Evolutionary conservation across 768 basidiomycete genomes (phyloP), one percentile per base, ranked within the genome.

Genomic region (Lactifluus echinatus): DNA sequence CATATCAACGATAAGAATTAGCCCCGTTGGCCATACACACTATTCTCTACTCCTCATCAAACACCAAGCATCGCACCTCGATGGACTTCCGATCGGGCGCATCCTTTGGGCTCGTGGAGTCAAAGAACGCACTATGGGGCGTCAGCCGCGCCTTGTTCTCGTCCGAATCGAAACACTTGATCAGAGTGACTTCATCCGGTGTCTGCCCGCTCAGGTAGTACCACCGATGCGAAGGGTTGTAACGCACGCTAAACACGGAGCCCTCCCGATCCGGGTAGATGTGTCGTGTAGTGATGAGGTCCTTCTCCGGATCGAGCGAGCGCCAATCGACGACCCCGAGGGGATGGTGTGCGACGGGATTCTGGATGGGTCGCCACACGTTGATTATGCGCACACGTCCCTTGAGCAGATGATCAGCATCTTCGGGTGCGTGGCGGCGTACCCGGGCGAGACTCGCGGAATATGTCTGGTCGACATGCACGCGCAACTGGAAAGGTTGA

Each of bases 381-480:
- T 77, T 77, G 64, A 77, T 74, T 61, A 77, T 74, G 48, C 72
- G 74, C 29, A 70, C 68, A 49, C 76, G 74, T 12, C 69, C 66
- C 55, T 72, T 67, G 53, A 77, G 67, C 21, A 75, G 70, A 14
- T 68, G 70, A 56, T 74, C 72, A 1, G 75, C 77, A 28, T 77
- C 76, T 11, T 68, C 70, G 5, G 68, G 68, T 21, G 73, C 70
- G 44, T 76, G 75, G 17, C 65, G 58, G 24, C 69, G 62, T 0
- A 78, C 75, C 5, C 77, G 73, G 23, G 62, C 58, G 21, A 69
- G 64, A 7, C 70, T 67, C 0, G 75, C 69, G 4, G 60, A 59
- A 54, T 65, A 71, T 0, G 76, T 76, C 67, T 78, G 77, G 61
- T 78, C 76, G 28, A 76, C 73, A 61, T 78, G 76, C 10, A 75